Evolutionary conservation across 805 yeast genomes (phyloP).

Genomic region (Grigorovia yakushimaensis): DNA sequence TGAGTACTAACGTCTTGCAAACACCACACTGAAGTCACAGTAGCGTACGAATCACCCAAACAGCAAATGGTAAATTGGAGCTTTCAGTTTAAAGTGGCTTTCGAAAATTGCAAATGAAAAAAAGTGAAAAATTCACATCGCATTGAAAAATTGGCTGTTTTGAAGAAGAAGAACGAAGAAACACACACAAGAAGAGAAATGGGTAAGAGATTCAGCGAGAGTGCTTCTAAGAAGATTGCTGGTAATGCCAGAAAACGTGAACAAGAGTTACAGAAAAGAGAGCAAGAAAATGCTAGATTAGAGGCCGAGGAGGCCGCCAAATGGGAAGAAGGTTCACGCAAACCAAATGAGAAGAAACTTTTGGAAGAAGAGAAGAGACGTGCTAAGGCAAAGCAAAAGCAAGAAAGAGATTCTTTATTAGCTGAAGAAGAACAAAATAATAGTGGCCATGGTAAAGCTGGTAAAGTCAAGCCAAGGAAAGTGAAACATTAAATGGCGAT

Average conservation of each 20-base stretch:
- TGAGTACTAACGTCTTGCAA: too few species aligned
- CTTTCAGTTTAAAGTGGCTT: too few species aligned
- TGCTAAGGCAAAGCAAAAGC: conserved; percentile 23
- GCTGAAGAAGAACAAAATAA: conserved; percentile 25
- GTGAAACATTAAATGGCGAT: conserved; percentile 3
- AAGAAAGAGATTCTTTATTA: conserved; percentile 25
- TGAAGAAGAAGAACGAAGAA: too few species aligned
- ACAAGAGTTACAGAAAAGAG: conserved; percentile 22
- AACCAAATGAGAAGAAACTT: conserved; percentile 17
- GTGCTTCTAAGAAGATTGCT: conserved; percentile 29
- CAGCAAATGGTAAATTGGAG: too few species aligned
- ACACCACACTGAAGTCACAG: too few species aligned
- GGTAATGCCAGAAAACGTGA: conserved; percentile 28
- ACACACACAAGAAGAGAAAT: conserved; percentile 5
- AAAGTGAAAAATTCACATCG: too few species aligned
- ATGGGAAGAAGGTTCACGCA: conserved; percentile 27
- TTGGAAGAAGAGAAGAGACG: conserved; percentile 26
- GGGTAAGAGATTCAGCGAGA: conserved; percentile 31
- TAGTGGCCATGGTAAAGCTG: conserved; percentile 19
- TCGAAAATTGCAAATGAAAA: too few species aligned
- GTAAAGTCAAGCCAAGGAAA: conserved; percentile 14
- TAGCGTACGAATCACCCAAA: too few species aligned
- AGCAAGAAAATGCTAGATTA: conserved; percentile 13
- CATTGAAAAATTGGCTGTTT: too few species aligned
- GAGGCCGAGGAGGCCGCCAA: conserved; percentile 28